Evolutionary conservation across 2,329 filamentous ascomycete genomes (phyloP), one percentile per base, ranked within the genome.

Genomic region (Ceratocystis smalleyi): DNA sequence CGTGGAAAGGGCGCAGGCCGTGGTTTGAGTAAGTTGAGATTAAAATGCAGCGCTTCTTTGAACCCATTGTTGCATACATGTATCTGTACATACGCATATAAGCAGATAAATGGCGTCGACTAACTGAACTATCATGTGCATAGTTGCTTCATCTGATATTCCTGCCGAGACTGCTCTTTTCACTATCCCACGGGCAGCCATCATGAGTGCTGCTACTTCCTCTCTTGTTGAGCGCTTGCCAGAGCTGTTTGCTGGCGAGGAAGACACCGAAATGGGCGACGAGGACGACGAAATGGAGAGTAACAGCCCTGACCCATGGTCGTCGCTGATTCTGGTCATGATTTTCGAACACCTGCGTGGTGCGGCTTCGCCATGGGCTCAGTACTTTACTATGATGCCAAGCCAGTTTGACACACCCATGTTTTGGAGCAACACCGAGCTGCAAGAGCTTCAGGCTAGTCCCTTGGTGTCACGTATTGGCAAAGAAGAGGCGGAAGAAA

Each of bases 311-410:
- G 79, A 83, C 69, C 77, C 81, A 0, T 84, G 81, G 81, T 77
- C 78, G 19, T 77, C 76, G 0, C 75, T 84, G 19, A 95, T 96
- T 67, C 78, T 95, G 22, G 81, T 88, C 67, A 84, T 96, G 81
- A 81, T 95, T 61, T 89, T 89, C 74, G 90, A 96, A 75, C 79
- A 78, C 64, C 74, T 84, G 6, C 84, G 73, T 72, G 84, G 73
- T 61, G 76, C 69, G 67, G 75, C 69, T 0, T 95, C 90, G 0
- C 75, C 74, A 7, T 96, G 91, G 91, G 82, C 83, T 68, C 79
- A 84, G 0, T 96, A 96, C 73, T 84, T 95, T 68, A 79, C 84
- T 65, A 78, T 95, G 22, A 78, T 96, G 4, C 90, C 90, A 0
- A 69, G 71, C 4, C 70, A 75, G 1, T 96, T 96, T 71, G 83